Percentiles rank a stretch among this genome's conserved stretches.
Conservation (phyloP, 148 eudicot species). For the Spergularia marina region DNA sequence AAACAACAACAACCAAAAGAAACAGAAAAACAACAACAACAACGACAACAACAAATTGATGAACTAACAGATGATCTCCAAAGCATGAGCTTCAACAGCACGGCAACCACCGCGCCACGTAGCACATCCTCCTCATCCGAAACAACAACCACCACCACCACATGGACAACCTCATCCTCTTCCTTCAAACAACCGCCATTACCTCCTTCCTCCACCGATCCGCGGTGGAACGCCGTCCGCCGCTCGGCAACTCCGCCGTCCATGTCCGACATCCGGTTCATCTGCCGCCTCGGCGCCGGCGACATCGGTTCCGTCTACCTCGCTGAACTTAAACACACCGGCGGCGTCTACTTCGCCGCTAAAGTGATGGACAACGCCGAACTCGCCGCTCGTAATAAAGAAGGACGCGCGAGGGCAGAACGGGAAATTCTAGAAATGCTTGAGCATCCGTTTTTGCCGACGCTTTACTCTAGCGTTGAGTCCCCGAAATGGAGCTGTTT, state of each 20-base stretch:
- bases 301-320: slow-evolving; percentile 92
- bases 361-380: slow-evolving; percentile 88
- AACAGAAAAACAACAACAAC: neutral
- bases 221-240: slow-evolving; percentile 40
- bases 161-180: slow-evolving; percentile 48
- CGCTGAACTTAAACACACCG: slow-evolving; percentile 53
- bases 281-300: slow-evolving; percentile 80
- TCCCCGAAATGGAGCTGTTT: slow-evolving; percentile 73
- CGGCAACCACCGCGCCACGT: slow-evolving; percentile 51
- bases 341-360: slow-evolving; percentile 55
- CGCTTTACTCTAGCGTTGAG: slow-evolving; percentile 58
- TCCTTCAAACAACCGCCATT: slow-evolving; percentile 41
- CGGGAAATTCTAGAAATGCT: slow-evolving; percentile 67
- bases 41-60: slow-evolving; percentile 31
- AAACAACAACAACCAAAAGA: neutral
- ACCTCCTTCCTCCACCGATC: slow-evolving; percentile 35
- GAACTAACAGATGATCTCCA: slow-evolving; percentile 67
- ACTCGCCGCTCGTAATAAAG: slow-evolving; percentile 61
- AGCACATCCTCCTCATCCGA: slow-evolving; percentile 65
- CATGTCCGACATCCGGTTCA: slow-evolving; percentile 67
- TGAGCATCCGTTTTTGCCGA: slow-evolving; percentile 86
- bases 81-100: slow-evolving; percentile 77
- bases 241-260: slow-evolving; percentile 24
- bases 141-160: slow-evolving; percentile 42
- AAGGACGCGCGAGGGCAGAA: slow-evolving; percentile 67